Evolutionary conservation across 805 yeast species (phyloP).

Genomic region (Candida nitratophila): DNA sequence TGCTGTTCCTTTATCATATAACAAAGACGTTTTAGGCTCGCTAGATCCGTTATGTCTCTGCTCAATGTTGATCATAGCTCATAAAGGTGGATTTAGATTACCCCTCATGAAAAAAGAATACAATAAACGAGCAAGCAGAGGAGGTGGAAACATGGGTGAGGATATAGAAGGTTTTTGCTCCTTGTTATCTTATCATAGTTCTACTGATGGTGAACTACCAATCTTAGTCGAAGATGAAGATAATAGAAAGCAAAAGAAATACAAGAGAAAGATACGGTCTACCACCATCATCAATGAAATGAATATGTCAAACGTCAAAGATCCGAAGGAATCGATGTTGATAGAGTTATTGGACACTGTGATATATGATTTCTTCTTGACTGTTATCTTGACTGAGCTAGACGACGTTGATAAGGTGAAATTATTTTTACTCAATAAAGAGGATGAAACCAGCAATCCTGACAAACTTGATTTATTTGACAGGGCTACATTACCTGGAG

Average conservation of each 20-base stretch:
- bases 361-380: constrained; percentile 41
- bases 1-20: constrained; percentile 25
- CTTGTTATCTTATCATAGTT: constrained; percentile 40
- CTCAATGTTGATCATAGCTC: constrained; percentile 37
- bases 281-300: constrained; percentile 30
- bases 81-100: constrained; percentile 34
- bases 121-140: background rate
- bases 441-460: background rate
- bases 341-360: constrained; percentile 37
- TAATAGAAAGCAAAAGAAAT: constrained; percentile 21
- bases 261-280: constrained; percentile 29
- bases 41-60: constrained; percentile 54
- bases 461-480: constrained; percentile 2
- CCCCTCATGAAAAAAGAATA: constrained; percentile 25
- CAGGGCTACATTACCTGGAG: constrained; percentile 5
- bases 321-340: constrained; percentile 27
- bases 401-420: constrained; percentile 2
- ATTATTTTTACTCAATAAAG: constrained; percentile 7
- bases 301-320: constrained; percentile 22
- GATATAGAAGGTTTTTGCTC: constrained; percentile 28
- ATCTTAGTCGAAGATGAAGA: constrained; percentile 44
- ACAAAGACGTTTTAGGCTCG: constrained; percentile 30
- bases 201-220: constrained; percentile 46
- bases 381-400: constrained; percentile 15
- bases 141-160: background rate